Percentiles rank a stretch among this genome's conserved stretches.
phyloP scores from a whole-genome alignment of 441 rosid genomes.

The Capsella rubella region DNA sequence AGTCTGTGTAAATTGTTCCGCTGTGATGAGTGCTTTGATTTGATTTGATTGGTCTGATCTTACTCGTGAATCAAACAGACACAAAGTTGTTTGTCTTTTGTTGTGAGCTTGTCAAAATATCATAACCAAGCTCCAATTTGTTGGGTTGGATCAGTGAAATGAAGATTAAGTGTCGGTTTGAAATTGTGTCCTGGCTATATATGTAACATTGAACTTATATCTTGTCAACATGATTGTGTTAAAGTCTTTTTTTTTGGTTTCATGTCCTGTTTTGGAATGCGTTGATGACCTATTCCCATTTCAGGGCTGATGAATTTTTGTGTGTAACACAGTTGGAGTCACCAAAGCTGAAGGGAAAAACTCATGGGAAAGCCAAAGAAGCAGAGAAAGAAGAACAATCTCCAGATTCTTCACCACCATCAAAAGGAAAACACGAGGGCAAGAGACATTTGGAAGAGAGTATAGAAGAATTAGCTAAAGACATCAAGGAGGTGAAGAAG shows the following conservation, averaged over 20 bases:
- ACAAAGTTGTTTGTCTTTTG: slow-evolving; percentile 7
- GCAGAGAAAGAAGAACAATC: slow-evolving; percentile 9
- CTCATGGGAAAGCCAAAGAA: slow-evolving; percentile 7
- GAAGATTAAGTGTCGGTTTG: background rate
- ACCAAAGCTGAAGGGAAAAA: slow-evolving; percentile 1
- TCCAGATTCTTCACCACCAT: slow-evolving; percentile 5
- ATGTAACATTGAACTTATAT: background rate
- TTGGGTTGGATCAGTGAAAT: slow-evolving; percentile 14
- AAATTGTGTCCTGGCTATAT: slow-evolving; percentile 10
- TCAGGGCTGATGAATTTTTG: slow-evolving; percentile 9
- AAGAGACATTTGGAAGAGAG: slow-evolving; percentile 32
- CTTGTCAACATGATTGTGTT: slow-evolving; percentile 5
- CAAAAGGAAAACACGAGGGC: slow-evolving; percentile 23
- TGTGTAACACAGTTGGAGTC: slow-evolving; percentile 36
- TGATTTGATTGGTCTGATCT: slow-evolving; percentile 2
- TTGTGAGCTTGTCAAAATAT: background rate
- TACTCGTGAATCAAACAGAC: background rate
- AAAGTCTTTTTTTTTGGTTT: background rate
- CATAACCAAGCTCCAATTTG: background rate
- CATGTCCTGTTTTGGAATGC: slow-evolving; percentile 9
- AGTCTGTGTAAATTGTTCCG: slow-evolving; percentile 3
- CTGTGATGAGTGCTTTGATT: slow-evolving; percentile 12
- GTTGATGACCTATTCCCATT: background rate
- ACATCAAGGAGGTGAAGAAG: slow-evolving; percentile 62
- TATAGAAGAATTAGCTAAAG: slow-evolving; percentile 61